Base-by-base conservation (phyloP, 2,329 filamentous ascomycete genomes). In the Fusarium sarcochroum region DNA sequence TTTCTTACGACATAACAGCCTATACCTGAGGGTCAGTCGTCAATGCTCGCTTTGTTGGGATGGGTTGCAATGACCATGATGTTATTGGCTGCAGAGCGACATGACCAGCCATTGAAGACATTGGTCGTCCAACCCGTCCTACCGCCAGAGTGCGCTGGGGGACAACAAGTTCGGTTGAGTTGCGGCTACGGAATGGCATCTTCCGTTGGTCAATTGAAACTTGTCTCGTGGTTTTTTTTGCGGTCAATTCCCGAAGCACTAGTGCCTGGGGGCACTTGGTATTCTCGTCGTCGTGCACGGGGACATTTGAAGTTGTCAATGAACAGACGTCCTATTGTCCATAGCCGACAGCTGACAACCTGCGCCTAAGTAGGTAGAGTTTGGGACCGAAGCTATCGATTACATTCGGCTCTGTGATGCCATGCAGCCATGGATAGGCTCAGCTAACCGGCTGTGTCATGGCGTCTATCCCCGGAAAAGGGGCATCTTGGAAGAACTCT, bases 391-490 rank as follows among this genome's bases (percentile, higher is more conserved):
- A 65, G 62, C 70, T 70, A 70, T 71, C 23, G 66, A 70, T 68
- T 71, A 32, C 63, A 45, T 52, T 69, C 53, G 57, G 45, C 48
- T 63, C 50, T 47, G 48, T 42, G 20, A 44, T 61, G 60, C 46
- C 61, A 65, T 58, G 35, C 42, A 57, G 60, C 46, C 61, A 65
- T 58, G 35, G 47, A 57, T 32, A 20, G 37, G 25, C 35, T 54
- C 51, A 52, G 65, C 54, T 65, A 69, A 47, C 59, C 65, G 50
- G 51, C 32, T 61, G 58, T 64, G 71, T 58, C 49, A 68, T 63
- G 58, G 68, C 59, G 68, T 59, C 51, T 52, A 47, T 61, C 64
- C 70, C 69, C 72, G 65, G 69, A 74, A 73, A 74, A 70, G 72
- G 72, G 69, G 41, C 27, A 30, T 62, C 59, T 69, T 70, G 60